A percentile compares a stretch with the other conserved stretches of the same genome.
Evolutionary conservation across 1,284 basidiomycete species (phyloP).

Genomic region (Pseudozyma thailandica): DNA sequence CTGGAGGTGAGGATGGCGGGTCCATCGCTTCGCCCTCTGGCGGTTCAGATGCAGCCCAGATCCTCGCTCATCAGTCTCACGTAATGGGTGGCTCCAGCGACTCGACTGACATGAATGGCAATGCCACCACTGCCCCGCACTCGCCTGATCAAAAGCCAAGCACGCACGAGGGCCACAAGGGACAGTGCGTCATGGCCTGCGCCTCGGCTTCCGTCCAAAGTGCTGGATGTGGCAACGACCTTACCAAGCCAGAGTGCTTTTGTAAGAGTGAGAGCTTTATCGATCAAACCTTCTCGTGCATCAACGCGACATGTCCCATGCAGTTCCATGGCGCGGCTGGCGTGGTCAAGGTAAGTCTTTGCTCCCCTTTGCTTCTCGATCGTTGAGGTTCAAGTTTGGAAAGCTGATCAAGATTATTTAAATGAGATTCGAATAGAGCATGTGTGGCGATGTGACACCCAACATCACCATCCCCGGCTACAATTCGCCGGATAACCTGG

Average conservation of each 20-base stretch:
- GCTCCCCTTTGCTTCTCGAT: not conserved
- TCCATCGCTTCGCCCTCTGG: conserved; percentile 28
- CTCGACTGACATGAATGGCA: conserved; percentile 24
- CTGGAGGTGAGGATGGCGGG: conserved; percentile 10
- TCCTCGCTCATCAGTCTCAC: conserved; percentile 10
- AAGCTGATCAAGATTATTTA: not conserved
- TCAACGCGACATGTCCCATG: conserved; percentile 45
- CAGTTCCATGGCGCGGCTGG: conserved; percentile 51
- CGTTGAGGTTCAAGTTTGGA: not conserved
- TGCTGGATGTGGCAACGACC: conserved; percentile 36
- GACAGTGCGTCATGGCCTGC: conserved; percentile 34
- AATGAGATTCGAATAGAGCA: conserved; percentile 6
- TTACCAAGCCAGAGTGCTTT: conserved; percentile 44
- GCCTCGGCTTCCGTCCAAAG: conserved; percentile 27
- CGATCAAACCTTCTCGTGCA: conserved; percentile 34
- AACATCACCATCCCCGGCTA: conserved; percentile 37
- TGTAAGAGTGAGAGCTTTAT: conserved; percentile 38
- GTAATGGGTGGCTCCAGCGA: conserved; percentile 25
- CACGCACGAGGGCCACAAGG: conserved; percentile 11
- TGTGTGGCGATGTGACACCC: conserved; percentile 28
- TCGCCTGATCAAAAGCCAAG: not conserved
- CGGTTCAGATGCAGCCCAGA: conserved; percentile 21
- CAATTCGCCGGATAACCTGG: conserved; percentile 20
- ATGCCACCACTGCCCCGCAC: conserved; percentile 1
- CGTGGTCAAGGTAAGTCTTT: conserved; percentile 20